These are phyloP conservation scores for Exophiala oligosperma DNA, from an alignment of 2,329 filamentous ascomycete genomes.

Conservation along the genomic window DNA sequence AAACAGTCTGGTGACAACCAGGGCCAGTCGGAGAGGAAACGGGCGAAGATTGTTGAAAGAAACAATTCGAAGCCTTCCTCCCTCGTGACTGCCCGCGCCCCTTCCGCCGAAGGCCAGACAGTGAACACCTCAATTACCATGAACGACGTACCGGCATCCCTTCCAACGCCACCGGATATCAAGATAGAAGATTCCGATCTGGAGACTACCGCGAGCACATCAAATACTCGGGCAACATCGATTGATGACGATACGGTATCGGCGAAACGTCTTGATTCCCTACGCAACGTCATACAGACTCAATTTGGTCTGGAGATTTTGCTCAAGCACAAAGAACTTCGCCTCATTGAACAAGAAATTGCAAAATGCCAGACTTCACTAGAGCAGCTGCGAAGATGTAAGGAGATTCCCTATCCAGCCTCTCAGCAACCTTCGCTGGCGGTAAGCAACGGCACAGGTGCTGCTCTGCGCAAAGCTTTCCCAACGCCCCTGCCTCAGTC, in stretches of 20 bases:
- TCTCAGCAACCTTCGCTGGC: slow-evolving; percentile 66
- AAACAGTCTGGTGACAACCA: slow-evolving; percentile 43
- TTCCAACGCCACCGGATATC: slow-evolving; percentile 17
- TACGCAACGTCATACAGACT: slow-evolving; percentile 74
- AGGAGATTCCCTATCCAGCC: slow-evolving; percentile 85
- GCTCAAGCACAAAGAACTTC: slow-evolving; percentile 90
- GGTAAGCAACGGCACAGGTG: slow-evolving; percentile 72
- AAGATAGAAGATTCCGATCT: slow-evolving; percentile 29
- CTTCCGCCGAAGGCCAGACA: slow-evolving; percentile 8
- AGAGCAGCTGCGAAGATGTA: slow-evolving; percentile 89
- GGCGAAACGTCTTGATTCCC: slow-evolving; percentile 34
- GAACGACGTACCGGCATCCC: slow-evolving; percentile 19
- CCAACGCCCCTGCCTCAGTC: slow-evolving; percentile 57
- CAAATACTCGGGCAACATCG: slow-evolving; percentile 15
- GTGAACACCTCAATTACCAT: slow-evolving; percentile 13
- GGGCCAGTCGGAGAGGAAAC: slow-evolving; percentile 19
- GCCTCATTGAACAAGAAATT: slow-evolving; percentile 91
- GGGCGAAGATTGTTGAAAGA: slow-evolving; percentile 15
- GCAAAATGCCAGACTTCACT: slow-evolving; percentile 92
- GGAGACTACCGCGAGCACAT: slow-evolving; percentile 13
- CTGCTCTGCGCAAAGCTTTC: slow-evolving; percentile 45
- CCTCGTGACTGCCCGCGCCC: slow-evolving; percentile 4
- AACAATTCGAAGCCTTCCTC: slow-evolving; percentile 7
- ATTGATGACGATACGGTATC: slow-evolving; percentile 5
- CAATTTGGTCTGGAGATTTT: slow-evolving; percentile 91